Conservation (phyloP, 2,329 filamentous ascomycete genomes). For the Apiospora saccharicola region DNA sequence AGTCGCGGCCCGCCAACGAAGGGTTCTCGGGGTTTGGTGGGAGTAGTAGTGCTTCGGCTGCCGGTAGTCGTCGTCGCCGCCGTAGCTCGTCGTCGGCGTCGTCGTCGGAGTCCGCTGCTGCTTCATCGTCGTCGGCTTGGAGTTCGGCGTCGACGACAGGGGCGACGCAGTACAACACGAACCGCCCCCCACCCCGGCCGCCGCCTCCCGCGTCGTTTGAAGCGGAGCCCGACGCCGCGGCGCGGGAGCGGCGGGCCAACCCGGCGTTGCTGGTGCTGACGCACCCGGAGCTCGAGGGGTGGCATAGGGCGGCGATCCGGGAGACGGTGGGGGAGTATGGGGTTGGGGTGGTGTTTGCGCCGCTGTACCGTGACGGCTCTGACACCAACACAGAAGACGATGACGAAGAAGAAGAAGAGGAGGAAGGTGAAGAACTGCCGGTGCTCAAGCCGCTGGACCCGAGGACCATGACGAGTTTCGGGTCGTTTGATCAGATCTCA, state of each 20-base stretch:
- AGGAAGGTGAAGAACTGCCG: conserved; percentile 36
- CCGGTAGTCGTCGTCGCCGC: neutral
- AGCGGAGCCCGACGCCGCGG: conserved; percentile 25
- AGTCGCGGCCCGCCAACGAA: conserved; percentile 39
- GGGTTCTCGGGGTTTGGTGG: conserved; percentile 42
- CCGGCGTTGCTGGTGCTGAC: conserved; percentile 41
- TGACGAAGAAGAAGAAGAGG: neutral
- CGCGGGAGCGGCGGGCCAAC: conserved; percentile 34
- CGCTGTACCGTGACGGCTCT: conserved; percentile 32
- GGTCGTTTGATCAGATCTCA: conserved; percentile 20
- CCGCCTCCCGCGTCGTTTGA: no score
- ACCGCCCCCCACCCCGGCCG: neutral
- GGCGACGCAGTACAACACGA: conserved; percentile 11
- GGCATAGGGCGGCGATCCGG: conserved; percentile 40
- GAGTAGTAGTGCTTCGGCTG: conserved; percentile 25
- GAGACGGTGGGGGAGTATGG: conserved; percentile 38
- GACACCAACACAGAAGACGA: neutral
- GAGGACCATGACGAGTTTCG: conserved; percentile 37
- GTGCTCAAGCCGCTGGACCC: conserved; percentile 39
- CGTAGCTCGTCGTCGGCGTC: no score
- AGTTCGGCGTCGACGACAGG: neutral
- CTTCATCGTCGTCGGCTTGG: neutral
- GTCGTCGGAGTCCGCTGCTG: neutral
- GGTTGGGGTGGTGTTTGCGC: conserved; percentile 42
- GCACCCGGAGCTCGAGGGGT: conserved; percentile 40